Percentiles rank a stretch among this genome's conserved stretches.
Conservation (phyloP, 441 rosid species). For the Arabidopsis hybrid region DNA sequence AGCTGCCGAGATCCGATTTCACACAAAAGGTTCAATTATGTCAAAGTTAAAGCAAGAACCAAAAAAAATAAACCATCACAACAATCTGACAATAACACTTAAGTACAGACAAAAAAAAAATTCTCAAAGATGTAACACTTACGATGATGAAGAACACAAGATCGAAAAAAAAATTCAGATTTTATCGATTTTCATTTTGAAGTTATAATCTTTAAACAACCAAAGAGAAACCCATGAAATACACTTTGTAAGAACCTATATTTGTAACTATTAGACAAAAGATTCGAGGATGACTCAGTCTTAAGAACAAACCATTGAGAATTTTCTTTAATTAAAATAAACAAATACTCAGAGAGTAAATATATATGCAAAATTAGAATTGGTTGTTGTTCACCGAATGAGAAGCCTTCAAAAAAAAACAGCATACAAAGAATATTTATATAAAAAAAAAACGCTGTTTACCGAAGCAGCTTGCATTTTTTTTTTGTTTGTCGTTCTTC, state of each 20-base stretch:
- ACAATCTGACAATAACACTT: neutral
- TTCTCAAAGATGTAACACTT: conserved; percentile 17
- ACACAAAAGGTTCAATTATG: conserved; percentile 6
- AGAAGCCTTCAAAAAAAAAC: conserved; percentile 4
- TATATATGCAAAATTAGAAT: conserved; percentile 17
- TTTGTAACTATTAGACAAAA: neutral
- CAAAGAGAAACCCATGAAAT: conserved; percentile 53
- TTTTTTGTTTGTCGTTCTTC: neutral
- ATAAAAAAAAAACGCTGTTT: neutral
- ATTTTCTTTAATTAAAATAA: conserved; percentile 11
- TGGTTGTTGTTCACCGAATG: conserved; percentile 32
- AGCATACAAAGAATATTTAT: neutral
- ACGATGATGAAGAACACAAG: conserved; percentile 17
- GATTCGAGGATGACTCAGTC: conserved; percentile 34
- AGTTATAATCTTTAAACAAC: conserved; percentile 48
- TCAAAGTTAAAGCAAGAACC: conserved; percentile 10
- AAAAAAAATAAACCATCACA: neutral
- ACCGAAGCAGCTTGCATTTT: conserved; percentile 47
- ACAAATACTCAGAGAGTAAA: neutral
- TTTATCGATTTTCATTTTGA: conserved; percentile 11
- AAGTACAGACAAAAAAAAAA: neutral
- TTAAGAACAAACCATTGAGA: neutral
- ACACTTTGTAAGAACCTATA: neutral
- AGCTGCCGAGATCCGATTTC: conserved; percentile 54
- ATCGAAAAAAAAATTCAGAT: neutral